Base-by-base conservation (phyloP, 1,284 basidiomycete genomes). In the Amylostereum chailletii region DNA sequence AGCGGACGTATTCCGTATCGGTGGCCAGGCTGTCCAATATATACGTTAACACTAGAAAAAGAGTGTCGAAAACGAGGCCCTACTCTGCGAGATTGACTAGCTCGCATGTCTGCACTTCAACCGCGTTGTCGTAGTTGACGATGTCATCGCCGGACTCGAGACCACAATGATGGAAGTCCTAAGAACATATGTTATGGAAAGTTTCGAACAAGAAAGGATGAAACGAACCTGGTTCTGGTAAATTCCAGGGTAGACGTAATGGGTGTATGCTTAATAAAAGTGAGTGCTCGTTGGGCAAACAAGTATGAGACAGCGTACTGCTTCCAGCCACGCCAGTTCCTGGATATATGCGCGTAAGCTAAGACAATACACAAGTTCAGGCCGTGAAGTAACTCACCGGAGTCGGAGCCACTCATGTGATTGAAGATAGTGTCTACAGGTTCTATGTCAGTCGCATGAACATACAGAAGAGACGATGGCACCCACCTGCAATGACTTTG, bases 161-260 rank as follows among this genome's bases (percentile, higher is more conserved):
- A 1, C 80, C 79, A 55, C 81, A 84, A 56, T 82, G 72, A 57
- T 84, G 82, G 63, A 84, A 84, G 60, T 83, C 71, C 67, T 77
- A 37, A 7, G 19, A 19, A 19, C 19, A 19, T n/a, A 37, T n/a
- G 36, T 37, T 37, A 37, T n/a, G 8, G n/a, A 8, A 7, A 37
- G n/a, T 1, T 7, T 7, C 36, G 7, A n/a, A 37, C 7, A 37
- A 7, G 36, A 37, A 37, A n/a, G 36, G 8, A 37, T 7, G 8
- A 37, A 7, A n/a, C 36, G 1, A n/a, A 37, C 36, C 36, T 37
- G 65, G 42, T 55, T 55, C 44, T 74, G 65, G 55, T 81, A 81
- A 31, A 76, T 78, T 0, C 74, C 76, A 8, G 78, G 77, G 59
- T 82, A 81, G 43, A 65, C 60, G 58, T 81, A 83, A 51, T 81